Evolutionary conservation across 768 basidiomycete genomes (phyloP), one percentile per base, ranked within the genome.

Genomic region (Mycena sanguinolenta): DNA sequence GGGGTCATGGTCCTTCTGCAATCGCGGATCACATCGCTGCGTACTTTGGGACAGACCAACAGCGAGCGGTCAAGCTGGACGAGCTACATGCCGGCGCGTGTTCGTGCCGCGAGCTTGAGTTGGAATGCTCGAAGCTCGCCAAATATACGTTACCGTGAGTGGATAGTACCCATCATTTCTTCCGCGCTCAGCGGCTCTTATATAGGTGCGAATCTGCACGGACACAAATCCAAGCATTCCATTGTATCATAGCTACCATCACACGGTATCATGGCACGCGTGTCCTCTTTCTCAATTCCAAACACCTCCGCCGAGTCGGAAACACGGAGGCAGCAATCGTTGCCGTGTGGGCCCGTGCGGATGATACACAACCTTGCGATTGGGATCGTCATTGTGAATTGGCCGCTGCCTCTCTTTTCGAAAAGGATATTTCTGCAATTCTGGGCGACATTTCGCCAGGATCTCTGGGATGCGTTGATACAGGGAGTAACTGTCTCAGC

Each of bases 71-170:
- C 17, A 49, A 44, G 39, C 39, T 60, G 16, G 17, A 44, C 1
- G 42, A 21, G 27, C 6, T 60, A 16, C 27, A 13, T 4, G 16
- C 4, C 14, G 10, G 8, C 6, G 21, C 3, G 7, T 49, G 21
- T 19, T 19, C 27, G 36, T 25, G 10, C 25, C 21, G 38, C 1
- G 52, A 38, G 36, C 9, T 63, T 0, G 52, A 38, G 52, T 6
- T 25, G 19, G 32, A 39, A 9, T 63, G 50, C 10, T 38, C 16
- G 3, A 38, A 30, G 49, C 36, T 63, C 0, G 17, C 49, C n/a
- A n/a, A 38, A 39, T 63, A 63, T 42, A n/a, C 50, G 16, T 27
- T 63, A 13, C 50, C 62, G 50, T 54, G 19, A 17, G 62, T 63
- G 17, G 6, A 8, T 17, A 21, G 19, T 36, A 9, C 12, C 32